phyloP scores from a whole-genome alignment of 2,329 filamentous ascomycete genomes.

The Cladosporium sp. region DNA sequence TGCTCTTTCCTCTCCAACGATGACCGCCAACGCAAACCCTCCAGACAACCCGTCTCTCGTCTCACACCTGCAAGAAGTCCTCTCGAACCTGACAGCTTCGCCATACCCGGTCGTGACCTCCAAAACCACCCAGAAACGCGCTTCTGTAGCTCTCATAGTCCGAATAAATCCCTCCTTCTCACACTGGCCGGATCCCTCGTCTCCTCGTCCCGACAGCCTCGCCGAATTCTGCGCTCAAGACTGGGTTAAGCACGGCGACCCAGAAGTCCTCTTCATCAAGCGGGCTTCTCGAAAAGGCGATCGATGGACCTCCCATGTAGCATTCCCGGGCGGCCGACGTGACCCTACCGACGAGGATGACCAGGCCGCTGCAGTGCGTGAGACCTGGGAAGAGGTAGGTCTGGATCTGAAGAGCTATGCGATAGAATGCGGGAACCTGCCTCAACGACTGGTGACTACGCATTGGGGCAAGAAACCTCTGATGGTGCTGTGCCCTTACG shows the following conservation, averaged over 20 bases:
- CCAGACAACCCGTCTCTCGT: conserved; percentile 26
- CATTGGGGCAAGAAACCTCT: conserved; percentile 58
- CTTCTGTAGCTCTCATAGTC: conserved; percentile 60
- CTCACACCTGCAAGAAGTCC: conserved; percentile 36
- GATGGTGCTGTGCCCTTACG: conserved; percentile 64
- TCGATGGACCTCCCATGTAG: conserved; percentile 64
- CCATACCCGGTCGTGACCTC: conserved; percentile 47
- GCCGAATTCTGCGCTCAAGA: conserved; percentile 55
- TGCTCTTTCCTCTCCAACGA: neutral
- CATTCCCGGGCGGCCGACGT: conserved; percentile 60
- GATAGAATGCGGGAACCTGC: conserved; percentile 53
- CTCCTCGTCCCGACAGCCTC: conserved; percentile 27
- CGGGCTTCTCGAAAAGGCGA: conserved; percentile 58
- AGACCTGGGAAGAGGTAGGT: conserved; percentile 62
- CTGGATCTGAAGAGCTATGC: conserved; percentile 42
- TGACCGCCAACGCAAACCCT: neutral
- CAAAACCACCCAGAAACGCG: conserved; percentile 49
- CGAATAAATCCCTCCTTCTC: conserved; percentile 54
- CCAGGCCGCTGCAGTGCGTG: conserved; percentile 55
- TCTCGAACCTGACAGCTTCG: conserved; percentile 37
- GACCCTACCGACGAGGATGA: conserved; percentile 60
- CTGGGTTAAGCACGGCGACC: conserved; percentile 61
- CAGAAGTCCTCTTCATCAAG: conserved; percentile 67
- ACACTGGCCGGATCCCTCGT: conserved; percentile 40
- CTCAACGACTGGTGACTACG: conserved; percentile 59